Conservation (phyloP, 164 flowering plant genomes). For the Aristolochia californica region DNA sequence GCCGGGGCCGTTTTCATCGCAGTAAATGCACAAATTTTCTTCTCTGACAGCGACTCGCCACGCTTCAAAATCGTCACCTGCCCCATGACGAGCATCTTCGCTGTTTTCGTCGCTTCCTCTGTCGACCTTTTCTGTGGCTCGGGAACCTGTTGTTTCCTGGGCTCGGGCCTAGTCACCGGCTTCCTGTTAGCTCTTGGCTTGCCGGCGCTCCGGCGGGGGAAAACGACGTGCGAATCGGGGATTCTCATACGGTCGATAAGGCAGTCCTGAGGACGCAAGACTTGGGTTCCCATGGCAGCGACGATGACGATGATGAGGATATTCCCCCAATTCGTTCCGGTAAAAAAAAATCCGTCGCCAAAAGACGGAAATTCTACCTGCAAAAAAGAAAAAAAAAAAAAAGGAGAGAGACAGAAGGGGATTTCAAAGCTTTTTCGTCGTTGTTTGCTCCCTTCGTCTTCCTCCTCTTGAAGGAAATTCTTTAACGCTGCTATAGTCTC, state of each 20-base stretch:
- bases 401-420: no score
- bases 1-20: slow-evolving; percentile 1
- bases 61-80: slow-evolving; percentile 37
- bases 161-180: not conserved
- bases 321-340: no score
- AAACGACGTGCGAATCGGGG: not conserved
- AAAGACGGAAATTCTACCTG: no score
- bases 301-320: no score
- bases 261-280: slow-evolving; percentile 5
- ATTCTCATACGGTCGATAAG: slow-evolving; percentile 3
- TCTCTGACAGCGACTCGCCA: slow-evolving; percentile 20
- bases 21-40: not conserved
- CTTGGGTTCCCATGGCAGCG: slow-evolving; percentile 5
- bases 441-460: no score
- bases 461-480: no score
- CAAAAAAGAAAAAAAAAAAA: no score
- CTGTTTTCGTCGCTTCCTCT: no score
- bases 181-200: not conserved
- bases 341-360: no score
- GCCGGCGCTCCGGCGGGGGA: slow-evolving; percentile 2
- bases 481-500: no score
- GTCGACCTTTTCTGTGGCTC: not conserved
- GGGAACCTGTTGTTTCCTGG: not conserved
- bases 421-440: no score
- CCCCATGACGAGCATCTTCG: slow-evolving; percentile 19